phyloP scores from a whole-genome alignment of 441 rosid species.

The Pelargonium cotyledonis region DNA sequence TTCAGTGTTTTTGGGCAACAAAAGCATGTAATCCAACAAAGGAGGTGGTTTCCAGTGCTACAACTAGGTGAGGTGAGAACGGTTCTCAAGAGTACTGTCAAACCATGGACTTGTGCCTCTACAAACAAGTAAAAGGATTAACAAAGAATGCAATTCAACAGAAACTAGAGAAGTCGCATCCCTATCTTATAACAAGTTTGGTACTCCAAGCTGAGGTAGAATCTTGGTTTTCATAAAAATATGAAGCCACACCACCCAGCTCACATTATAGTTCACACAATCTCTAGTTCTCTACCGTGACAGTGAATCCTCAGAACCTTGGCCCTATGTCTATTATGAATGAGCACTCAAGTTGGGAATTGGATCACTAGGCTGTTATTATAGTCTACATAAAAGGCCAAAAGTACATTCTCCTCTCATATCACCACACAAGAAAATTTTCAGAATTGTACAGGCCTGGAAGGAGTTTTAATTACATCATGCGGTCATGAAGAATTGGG shows the following conservation, averaged over 20 bases:
- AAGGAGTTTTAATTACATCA: background rate
- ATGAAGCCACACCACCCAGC: background rate
- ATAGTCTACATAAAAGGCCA: background rate
- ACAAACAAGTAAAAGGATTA: background rate
- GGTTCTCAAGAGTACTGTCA: background rate
- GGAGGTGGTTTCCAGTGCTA: background rate
- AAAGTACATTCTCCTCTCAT: background rate
- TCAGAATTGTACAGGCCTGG: background rate
- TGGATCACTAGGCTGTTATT: background rate
- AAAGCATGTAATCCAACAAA: constrained; percentile 14
- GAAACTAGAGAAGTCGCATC: too few species aligned
- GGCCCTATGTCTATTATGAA: background rate
- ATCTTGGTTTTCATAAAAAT: background rate
- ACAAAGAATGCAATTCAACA: too few species aligned
- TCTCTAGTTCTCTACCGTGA: background rate
- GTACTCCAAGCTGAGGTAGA: too few species aligned
- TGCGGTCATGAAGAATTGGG: background rate
- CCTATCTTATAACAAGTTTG: too few species aligned
- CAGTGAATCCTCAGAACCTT: background rate
- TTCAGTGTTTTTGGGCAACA: constrained; percentile 15
- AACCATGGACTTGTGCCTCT: background rate
- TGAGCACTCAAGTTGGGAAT: background rate
- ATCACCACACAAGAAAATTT: background rate
- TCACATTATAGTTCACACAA: background rate
- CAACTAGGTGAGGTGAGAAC: background rate